Evolutionary conservation across 768 basidiomycete species (phyloP).

Genomic region (Hypholoma sublateritium): DNA sequence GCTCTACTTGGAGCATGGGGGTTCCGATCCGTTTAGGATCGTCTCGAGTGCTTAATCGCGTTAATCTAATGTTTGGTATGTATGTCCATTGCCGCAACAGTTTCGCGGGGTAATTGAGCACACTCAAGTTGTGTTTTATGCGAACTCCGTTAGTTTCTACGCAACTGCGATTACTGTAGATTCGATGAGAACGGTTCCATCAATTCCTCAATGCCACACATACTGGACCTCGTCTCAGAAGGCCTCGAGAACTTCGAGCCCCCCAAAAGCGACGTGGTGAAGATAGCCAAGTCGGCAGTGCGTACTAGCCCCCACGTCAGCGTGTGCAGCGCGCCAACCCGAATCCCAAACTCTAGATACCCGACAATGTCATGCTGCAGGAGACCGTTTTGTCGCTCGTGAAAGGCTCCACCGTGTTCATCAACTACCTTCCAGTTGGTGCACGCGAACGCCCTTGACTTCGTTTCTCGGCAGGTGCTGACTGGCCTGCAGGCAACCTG

Average conservation of each 20-base stretch:
- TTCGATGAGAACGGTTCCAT: too few species aligned
- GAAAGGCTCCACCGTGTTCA: slow-evolving; percentile 92
- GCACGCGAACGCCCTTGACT: slow-evolving; percentile 25
- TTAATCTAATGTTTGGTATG: too few species aligned
- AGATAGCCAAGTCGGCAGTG: slow-evolving; percentile 84
- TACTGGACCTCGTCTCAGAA: slow-evolving; percentile 72
- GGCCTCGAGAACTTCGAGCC: slow-evolving; percentile 90
- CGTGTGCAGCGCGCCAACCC: background rate
- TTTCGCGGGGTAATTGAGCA: too few species aligned
- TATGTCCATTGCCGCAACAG: too few species aligned
- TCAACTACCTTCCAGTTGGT: slow-evolving; percentile 94
- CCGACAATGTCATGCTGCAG: slow-evolving; percentile 82
- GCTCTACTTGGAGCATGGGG: slow-evolving; percentile 71
- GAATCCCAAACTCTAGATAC: slow-evolving; percentile 54
- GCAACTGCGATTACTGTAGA: too few species aligned
- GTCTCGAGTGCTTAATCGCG: slow-evolving; percentile 15
- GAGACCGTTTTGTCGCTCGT: slow-evolving; percentile 83
- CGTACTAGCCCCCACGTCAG: slow-evolving; percentile 25
- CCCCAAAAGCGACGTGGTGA: slow-evolving; percentile 79
- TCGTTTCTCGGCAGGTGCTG: background rate
- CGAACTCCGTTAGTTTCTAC: too few species aligned
- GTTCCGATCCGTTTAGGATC: slow-evolving; percentile 73
- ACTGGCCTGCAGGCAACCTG: slow-evolving; percentile 43
- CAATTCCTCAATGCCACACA: too few species aligned
- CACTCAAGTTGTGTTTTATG: too few species aligned